phyloP scores from a whole-genome alignment of 2,329 filamentous ascomycete species.

The Hymenoscyphus linearis region DNA sequence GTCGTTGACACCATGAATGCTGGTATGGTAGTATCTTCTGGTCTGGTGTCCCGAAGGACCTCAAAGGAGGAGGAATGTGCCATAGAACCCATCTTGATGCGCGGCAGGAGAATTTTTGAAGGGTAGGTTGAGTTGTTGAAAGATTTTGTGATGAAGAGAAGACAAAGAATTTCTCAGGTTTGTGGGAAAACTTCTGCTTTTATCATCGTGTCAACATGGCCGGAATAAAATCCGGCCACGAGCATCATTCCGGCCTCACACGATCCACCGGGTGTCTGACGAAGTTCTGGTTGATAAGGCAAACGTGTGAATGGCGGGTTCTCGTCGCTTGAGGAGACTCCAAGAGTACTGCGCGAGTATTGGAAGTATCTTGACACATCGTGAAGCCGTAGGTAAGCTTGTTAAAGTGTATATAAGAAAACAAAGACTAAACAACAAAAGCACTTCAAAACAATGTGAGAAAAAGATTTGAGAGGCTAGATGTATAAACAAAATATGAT shows the following conservation, averaged over 20 bases:
- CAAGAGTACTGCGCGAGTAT: background rate
- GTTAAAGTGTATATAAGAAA: background rate
- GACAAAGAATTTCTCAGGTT: slow-evolving; percentile 14
- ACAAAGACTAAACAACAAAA: background rate
- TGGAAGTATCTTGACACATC: background rate
- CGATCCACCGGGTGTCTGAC: background rate
- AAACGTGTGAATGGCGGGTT: background rate
- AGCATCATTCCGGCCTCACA: slow-evolving; percentile 9
- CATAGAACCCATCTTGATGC: slow-evolving; percentile 29
- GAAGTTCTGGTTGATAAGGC: background rate
- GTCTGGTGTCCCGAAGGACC: slow-evolving; percentile 58
- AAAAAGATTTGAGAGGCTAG: background rate
- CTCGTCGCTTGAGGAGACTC: background rate
- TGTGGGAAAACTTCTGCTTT: slow-evolving; percentile 21
- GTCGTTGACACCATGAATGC: slow-evolving; percentile 76
- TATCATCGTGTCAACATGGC: slow-evolving; percentile 24
- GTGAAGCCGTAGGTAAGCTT: background rate
- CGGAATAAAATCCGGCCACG: slow-evolving; percentile 29
- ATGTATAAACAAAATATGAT: background rate
- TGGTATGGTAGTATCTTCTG: slow-evolving; percentile 57
- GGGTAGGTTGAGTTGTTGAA: background rate
- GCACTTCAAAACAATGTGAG: background rate
- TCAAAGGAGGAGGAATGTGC: slow-evolving; percentile 40
- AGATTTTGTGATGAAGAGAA: slow-evolving; percentile 10
- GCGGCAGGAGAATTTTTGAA: background rate